Percentiles rank a stretch among this genome's conserved stretches.
Conservation (phyloP, 2,329 filamentous ascomycete genomes). For the Claviceps sp. region DNA sequence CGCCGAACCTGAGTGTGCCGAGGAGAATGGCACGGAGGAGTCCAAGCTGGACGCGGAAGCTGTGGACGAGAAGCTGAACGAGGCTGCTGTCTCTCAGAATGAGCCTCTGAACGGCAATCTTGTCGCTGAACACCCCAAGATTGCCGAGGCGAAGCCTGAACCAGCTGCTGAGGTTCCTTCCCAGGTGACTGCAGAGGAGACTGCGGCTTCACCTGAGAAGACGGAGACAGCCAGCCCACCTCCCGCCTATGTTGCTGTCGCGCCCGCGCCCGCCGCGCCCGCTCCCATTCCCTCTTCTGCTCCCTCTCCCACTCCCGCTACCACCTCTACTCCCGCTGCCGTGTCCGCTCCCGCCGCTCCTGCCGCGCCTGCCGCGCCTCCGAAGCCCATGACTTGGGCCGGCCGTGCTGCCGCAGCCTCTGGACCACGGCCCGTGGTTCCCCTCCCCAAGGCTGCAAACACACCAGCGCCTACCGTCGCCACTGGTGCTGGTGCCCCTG, state of each 20-base stretch:
- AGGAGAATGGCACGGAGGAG: conserved; percentile 39
- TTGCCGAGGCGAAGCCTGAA: conserved; percentile 18
- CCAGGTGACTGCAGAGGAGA: conserved; percentile 41
- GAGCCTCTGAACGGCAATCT: conserved; percentile 2
- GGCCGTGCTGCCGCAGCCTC: conserved; percentile 50
- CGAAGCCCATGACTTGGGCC: conserved; percentile 64
- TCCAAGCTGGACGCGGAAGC: conserved; percentile 19
- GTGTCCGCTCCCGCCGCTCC: too few species aligned
- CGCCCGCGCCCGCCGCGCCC: conserved; percentile 18
- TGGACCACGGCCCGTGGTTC: conserved; percentile 38
- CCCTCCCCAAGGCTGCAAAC: conserved; percentile 43
- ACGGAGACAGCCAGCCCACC: conserved; percentile 50
- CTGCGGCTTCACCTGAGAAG: conserved; percentile 46
- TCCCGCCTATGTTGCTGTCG: conserved; percentile 34
- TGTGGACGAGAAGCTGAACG: conserved; percentile 24
- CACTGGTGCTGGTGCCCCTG: conserved; percentile 27
- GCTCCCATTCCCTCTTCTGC: conserved; percentile 12
- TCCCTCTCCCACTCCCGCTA: conserved; percentile 26
- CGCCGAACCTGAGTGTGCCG: conserved; percentile 16
- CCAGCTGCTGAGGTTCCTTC: conserved; percentile 23
- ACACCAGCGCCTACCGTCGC: conserved; percentile 31
- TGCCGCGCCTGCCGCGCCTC: conserved; percentile 27
- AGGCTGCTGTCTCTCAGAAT: conserved; percentile 13
- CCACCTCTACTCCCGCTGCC: conserved; percentile 14
- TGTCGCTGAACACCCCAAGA: conserved; percentile 19